phyloP scores from a whole-genome alignment of 306 rosid genomes.

The peach (Prunus persica) region Prunus_persica_NCBIv2 NC_034011.1:6946501-6947000 shows the following conservation, averaged over 20 bases:
- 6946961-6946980: constrained; percentile 85
- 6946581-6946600: background rate
- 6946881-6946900: background rate
- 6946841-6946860: background rate
- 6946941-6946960: constrained; percentile 62
- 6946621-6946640: constrained; percentile 4
- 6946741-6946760: background rate
- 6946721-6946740: background rate
- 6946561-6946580: background rate
- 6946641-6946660: background rate
- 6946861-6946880: background rate
- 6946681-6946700: background rate
- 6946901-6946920: constrained; percentile 25
- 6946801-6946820: background rate
- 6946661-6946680: background rate
- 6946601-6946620: background rate
- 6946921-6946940: constrained; percentile 27
- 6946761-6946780: background rate
- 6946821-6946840: background rate
- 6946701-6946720: background rate
- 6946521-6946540: background rate
- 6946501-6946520: background rate
- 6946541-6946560: background rate
- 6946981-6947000: constrained; percentile 58
- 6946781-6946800: background rate